Evolutionary conservation across 257 asterid species (phyloP).

Genomic region (Fraxinus quadrangulata): DNA sequence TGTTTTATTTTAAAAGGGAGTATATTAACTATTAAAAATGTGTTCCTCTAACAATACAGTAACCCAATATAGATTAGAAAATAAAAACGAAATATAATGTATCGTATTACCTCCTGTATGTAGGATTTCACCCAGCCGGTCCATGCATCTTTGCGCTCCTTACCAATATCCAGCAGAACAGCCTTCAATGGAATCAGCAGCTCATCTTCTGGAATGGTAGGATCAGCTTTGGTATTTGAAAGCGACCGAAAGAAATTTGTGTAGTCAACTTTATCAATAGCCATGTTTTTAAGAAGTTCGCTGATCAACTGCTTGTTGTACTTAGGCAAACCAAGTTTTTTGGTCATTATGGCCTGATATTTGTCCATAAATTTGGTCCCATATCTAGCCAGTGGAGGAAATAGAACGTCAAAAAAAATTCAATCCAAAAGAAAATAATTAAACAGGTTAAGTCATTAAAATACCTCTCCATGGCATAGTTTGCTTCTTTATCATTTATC

Average conservation of each 20-base stretch:
- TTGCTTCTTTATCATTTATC: slow-evolving; percentile 74
- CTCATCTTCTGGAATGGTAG: slow-evolving; percentile 58
- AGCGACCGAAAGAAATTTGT: slow-evolving; percentile 93
- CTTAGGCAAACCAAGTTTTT: slow-evolving; percentile 84
- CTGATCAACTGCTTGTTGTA: slow-evolving; percentile 84
- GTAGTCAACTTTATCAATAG: slow-evolving; percentile 97
- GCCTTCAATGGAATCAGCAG: slow-evolving; percentile 82
- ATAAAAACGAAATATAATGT: neutral
- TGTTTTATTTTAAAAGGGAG: neutral
- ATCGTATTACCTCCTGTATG: slow-evolving; percentile 64
- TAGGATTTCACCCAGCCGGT: slow-evolving; percentile 82
- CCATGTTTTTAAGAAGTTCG: slow-evolving; percentile 92
- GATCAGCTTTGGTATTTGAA: slow-evolving; percentile 81
- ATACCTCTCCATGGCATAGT: slow-evolving; percentile 92
- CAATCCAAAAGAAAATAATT: neutral
- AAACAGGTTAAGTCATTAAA: neutral
- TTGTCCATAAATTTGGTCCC: slow-evolving; percentile 94
- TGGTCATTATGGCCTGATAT: slow-evolving; percentile 92
- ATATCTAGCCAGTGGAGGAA: slow-evolving; percentile 49
- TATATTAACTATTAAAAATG: neutral
- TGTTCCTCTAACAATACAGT: neutral
- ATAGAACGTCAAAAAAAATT: slow-evolving; percentile 21
- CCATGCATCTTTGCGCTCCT: slow-evolving; percentile 96
- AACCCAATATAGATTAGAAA: neutral
- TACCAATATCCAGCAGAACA: slow-evolving; percentile 89